Conservation (phyloP, 768 basidiomycete genomes). For the Pulveroboletus ravenelii region DNA sequence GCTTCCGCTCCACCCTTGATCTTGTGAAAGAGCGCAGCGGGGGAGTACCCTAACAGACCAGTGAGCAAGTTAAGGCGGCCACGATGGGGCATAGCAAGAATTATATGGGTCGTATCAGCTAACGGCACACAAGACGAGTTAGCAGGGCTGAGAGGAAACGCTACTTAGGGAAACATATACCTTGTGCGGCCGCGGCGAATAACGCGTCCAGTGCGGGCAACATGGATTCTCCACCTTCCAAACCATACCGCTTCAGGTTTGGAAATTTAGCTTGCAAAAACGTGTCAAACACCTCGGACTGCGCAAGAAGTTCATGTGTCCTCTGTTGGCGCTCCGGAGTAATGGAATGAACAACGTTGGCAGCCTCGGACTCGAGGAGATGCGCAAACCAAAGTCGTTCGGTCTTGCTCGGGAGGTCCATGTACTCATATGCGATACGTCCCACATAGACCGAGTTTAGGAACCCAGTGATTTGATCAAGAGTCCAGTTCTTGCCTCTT, state of each 20-base stretch:
- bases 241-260: slow-evolving; percentile 79
- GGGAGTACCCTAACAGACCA: slow-evolving; percentile 36
- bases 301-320: slow-evolving; percentile 63
- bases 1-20: slow-evolving; percentile 75
- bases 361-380: slow-evolving; percentile 57
- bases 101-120: slow-evolving; percentile 67
- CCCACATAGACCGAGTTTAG: slow-evolving; percentile 75
- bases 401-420: slow-evolving; percentile 83
- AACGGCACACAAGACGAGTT: background rate
- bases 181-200: slow-evolving; percentile 60
- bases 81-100: slow-evolving; percentile 85
- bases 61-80: slow-evolving; percentile 81
- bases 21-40: slow-evolving; percentile 77
- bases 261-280: slow-evolving; percentile 88
- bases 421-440: slow-evolving; percentile 86
- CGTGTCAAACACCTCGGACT: slow-evolving; percentile 78
- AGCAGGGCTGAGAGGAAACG: background rate
- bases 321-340: slow-evolving; percentile 43
- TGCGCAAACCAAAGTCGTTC: slow-evolving; percentile 89
- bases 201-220: slow-evolving; percentile 78
- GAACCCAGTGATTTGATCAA: slow-evolving; percentile 66
- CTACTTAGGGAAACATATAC: slow-evolving; percentile 31
- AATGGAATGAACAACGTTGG: slow-evolving; percentile 27
- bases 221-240: slow-evolving; percentile 95
- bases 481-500: slow-evolving; percentile 49